A percentile compares a stretch with the other conserved stretches of the same genome.
Conservation (phyloP, 352 stramenopile species). For the Pythium biforme region DNA sequence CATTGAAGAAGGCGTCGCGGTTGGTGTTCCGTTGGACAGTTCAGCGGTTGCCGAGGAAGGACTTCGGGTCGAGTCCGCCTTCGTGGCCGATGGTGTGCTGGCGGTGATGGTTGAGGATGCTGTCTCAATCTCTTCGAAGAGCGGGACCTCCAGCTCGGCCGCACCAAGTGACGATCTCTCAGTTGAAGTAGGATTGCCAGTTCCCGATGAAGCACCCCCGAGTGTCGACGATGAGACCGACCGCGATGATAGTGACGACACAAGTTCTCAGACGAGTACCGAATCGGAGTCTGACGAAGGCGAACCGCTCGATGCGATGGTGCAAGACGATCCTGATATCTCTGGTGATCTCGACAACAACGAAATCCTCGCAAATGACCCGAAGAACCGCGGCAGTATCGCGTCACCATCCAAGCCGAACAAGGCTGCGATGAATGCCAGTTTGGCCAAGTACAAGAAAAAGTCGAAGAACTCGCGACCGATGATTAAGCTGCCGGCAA, state of each 20-base stretch:
- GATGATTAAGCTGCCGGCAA: conserved; percentile 58
- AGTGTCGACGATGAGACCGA: conserved; percentile 1
- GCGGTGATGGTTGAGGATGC: conserved; percentile 1
- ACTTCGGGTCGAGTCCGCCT: neutral
- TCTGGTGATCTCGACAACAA: conserved; percentile 38
- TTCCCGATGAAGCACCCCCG: neutral
- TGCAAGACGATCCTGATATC: conserved; percentile 29
- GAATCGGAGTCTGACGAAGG: conserved; percentile 23
- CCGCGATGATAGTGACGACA: conserved; percentile 17
- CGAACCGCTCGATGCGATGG: conserved; percentile 21
- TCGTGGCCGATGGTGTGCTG: conserved; percentile 5
- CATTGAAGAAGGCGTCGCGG: conserved; percentile 17
- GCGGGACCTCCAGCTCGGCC: neutral
- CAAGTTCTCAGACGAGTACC: conserved; percentile 14
- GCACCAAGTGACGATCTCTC: neutral
- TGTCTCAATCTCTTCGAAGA: neutral
- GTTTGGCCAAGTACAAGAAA: conserved; percentile 75
- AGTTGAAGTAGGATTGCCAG: conserved; percentile 17
- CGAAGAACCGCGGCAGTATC: conserved; percentile 15
- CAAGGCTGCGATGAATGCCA: conserved; percentile 40
- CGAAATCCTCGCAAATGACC: conserved; percentile 46
- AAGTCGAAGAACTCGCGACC: conserved; percentile 67
- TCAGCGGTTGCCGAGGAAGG: conserved; percentile 1
- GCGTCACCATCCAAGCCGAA: conserved; percentile 20
- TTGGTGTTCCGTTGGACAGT: conserved; percentile 20